Evolutionary conservation across 1,284 basidiomycete genomes (phyloP).

Genomic region (Mycena sp.): DNA sequence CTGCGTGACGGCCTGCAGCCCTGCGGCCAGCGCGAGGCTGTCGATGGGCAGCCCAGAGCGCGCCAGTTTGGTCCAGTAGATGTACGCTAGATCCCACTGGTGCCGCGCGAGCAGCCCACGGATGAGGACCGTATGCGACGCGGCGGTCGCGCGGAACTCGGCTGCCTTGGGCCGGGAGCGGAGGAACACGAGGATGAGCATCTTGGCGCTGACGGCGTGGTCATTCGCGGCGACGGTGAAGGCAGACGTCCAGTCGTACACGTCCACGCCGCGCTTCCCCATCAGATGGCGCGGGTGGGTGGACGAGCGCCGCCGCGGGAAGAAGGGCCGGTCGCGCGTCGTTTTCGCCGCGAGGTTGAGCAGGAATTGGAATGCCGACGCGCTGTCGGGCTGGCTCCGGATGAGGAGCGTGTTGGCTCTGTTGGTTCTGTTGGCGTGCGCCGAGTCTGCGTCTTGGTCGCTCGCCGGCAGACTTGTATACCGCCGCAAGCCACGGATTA

Average conservation of each 20-base stretch:
- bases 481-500: constrained; percentile 43
- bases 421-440: constrained; percentile 24
- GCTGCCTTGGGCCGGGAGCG: constrained; percentile 26
- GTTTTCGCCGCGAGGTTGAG: constrained; percentile 35
- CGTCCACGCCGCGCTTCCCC: constrained; percentile 34
- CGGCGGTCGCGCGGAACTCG: constrained; percentile 49
- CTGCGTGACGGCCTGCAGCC: constrained; percentile 59
- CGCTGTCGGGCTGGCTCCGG: constrained; percentile 48
- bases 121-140: constrained; percentile 59
- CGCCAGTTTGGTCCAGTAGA: constrained; percentile 56
- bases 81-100: constrained; percentile 48
- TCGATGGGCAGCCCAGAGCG: constrained; percentile 53
- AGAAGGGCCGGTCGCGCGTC: constrained; percentile 13
- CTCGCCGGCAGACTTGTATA: not conserved
- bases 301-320: constrained; percentile 14
- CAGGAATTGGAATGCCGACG: constrained; percentile 60
- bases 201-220: constrained; percentile 36
- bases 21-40: constrained; percentile 56
- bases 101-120: constrained; percentile 58
- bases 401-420: constrained; percentile 48
- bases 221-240: constrained; percentile 48
- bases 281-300: constrained; percentile 24
- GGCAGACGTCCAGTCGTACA: constrained; percentile 46
- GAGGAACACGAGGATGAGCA: constrained; percentile 52
- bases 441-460: constrained; percentile 1